Base-by-base conservation (phyloP, 352 stramenopile genomes). In the Globisporangium polare region DNA sequence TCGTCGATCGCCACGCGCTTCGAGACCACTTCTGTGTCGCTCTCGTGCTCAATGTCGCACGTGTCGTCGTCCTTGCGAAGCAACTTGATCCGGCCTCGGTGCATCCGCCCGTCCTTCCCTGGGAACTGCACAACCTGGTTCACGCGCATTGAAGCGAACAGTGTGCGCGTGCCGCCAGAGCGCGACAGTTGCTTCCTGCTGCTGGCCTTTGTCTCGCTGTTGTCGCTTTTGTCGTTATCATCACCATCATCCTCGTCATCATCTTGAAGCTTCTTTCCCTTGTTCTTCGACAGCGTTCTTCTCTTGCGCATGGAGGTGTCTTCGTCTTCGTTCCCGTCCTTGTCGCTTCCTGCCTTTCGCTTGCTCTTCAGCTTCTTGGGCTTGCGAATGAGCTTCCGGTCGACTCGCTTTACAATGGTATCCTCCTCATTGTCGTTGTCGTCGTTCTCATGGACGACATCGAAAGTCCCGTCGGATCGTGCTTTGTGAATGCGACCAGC, bases 21-120 rank as follows among this genome's bases (percentile, higher is more conserved):
- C 0, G 74, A 83, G 0, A 90, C 53, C 2, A 62, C 69, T 4
- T 81, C 78, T 1, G 53, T 51, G 55, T 88, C 76, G 37, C 72
- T 87, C 58, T 83, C 78, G 46, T 90, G 80, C 58, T 79, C 74
- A n/a, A 88, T 72, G 35, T 90, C 80, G 42, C 78, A 90, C 22
- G 61, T 62, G 12, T 71, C 58, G 20, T 84, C 69, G 12, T 82
- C 71, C 18, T 72, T 56, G 29, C 75, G 76, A 12, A 88, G 53
- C 22, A 69, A 50, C 49, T 74, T 76, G 33, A 88, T 77, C 20
- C 77, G 66, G 0, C 80, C 80, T 20, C 76, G 74, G 52, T 80
- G 76, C 39, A 77, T 62, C 2, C 69, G 50, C 2, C 78, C 78
- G 17, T 66, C 67, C 57, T 78, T 74, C 26, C 77, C 80, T 58